Conservation (phyloP, 208 protist species). For the Spongospora subterranea region DNA sequence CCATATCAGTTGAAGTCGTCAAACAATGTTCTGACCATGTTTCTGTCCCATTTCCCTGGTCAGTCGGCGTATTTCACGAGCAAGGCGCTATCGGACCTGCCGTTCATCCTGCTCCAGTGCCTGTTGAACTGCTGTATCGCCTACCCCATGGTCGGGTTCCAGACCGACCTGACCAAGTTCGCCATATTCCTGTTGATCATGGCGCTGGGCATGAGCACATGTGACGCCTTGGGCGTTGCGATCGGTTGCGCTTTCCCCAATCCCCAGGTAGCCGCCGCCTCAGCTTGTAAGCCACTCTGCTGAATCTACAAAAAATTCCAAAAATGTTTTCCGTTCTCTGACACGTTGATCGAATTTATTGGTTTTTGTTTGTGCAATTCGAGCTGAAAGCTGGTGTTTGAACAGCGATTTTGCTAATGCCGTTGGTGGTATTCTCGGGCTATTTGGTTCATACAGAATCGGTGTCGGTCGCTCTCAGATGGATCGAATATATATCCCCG, state of each 20-base stretch:
- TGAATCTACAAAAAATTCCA: background rate
- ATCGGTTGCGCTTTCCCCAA: background rate
- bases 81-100: background rate
- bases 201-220: background rate
- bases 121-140: background rate
- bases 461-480: background rate
- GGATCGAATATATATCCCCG: slow-evolving; percentile 39
- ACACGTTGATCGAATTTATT: too few relatives aligned
- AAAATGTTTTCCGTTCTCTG: too few relatives aligned
- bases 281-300: background rate
- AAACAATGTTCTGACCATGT: too few relatives aligned
- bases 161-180: background rate
- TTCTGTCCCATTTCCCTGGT: too few relatives aligned
- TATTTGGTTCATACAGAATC: background rate
- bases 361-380: too few relatives aligned
- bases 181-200: background rate
- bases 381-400: too few relatives aligned
- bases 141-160: slow-evolving; percentile 34
- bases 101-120: background rate
- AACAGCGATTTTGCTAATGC: background rate
- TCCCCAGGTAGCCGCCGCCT: background rate
- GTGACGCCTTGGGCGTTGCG: background rate
- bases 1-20: too few relatives aligned
- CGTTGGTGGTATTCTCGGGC: background rate
- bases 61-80: slow-evolving; percentile 18